Evolutionary conservation across 2,329 filamentous ascomycete genomes (phyloP), one percentile per base, ranked within the genome.

Genomic region (Cladophialophora immunda): DNA sequence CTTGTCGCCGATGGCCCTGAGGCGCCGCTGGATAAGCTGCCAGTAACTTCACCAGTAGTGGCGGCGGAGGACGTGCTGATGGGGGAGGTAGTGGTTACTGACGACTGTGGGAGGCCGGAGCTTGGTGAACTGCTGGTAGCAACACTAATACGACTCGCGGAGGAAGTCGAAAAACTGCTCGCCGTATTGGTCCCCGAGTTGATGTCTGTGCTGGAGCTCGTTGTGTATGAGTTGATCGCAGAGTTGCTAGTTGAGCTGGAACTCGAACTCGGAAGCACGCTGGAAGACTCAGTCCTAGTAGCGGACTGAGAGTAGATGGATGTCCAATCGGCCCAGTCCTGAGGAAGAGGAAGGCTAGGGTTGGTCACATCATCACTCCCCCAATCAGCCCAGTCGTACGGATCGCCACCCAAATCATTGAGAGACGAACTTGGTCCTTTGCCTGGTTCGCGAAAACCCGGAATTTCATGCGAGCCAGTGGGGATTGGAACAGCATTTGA

Each of bases 311-410:
- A 62, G 41, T 56, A 17, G 7, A 32, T 65, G 4, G 54, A 41
- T 22, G 41, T 60, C 68, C 65, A 67, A 38, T 67, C 58, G 22
- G n/a, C 32, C 65, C 58, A 69, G 9, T 60, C 29, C 15, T 19
- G 19, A 19, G 65, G 41, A 47, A 67, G 55, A 47, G 65, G 54
- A 19, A 45, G 11, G 19, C n/a, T 25, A 27, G 65, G 65, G 30
- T 66, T 52, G 29, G 36, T 45, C 25, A 52, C 61, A 58, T 59
- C 60, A 36, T 64, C 60, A 50, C 56, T 64, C 4, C 67, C 67
- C 67, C 67, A 70, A 55, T 66, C 58, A 50, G 56, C 29, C 65
- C 68, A 67, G 30, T 25, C 58, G 38, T 59, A 67, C 6, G 54
- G 38, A 52, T 55, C 52, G 27, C 64, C 55, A 25, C 47, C 55